These are phyloP conservation scores for Pseudogymnoascus sp. DNA, from an alignment of 2,329 filamentous ascomycete genomes.

Conservation along the genomic window DNA sequence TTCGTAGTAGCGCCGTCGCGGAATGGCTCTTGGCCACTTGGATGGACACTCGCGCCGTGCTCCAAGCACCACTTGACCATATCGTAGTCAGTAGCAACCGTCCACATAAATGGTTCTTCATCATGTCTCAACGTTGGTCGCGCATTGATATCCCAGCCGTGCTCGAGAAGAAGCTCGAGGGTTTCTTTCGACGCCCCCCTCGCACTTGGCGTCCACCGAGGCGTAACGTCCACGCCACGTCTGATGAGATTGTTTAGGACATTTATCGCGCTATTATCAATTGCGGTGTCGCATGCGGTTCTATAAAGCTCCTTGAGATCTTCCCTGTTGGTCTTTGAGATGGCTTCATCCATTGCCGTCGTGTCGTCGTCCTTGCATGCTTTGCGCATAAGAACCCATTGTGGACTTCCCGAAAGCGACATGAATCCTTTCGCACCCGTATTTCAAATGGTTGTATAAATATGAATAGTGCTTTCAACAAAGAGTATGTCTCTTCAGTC, in stretches of 20 bases:
- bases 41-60: conserved; percentile 10
- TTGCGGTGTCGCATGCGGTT: not conserved
- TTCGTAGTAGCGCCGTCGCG: not conserved
- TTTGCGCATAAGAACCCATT: not conserved
- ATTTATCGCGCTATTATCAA: not conserved
- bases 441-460: not conserved
- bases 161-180: conserved; percentile 13
- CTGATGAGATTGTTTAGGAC: conserved; percentile 9
- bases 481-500: not conserved
- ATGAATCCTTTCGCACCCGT: not conserved
- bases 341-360: not conserved
- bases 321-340: not conserved
- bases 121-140: not conserved
- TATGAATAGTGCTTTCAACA: not conserved
- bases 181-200: conserved; percentile 2
- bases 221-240: not conserved
- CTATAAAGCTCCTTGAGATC: not conserved
- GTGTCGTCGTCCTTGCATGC: conserved; percentile 10
- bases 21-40: not conserved
- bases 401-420: not conserved
- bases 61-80: conserved; percentile 11
- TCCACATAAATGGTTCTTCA: conserved; percentile 11
- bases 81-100: conserved; percentile 1
- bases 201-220: not conserved
- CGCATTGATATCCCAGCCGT: conserved; percentile 13